Evolutionary conservation across 2,329 filamentous ascomycete species (phyloP), one percentile per base, ranked within the genome.

Genomic region (Fonsecaea pedrosoi): DNA sequence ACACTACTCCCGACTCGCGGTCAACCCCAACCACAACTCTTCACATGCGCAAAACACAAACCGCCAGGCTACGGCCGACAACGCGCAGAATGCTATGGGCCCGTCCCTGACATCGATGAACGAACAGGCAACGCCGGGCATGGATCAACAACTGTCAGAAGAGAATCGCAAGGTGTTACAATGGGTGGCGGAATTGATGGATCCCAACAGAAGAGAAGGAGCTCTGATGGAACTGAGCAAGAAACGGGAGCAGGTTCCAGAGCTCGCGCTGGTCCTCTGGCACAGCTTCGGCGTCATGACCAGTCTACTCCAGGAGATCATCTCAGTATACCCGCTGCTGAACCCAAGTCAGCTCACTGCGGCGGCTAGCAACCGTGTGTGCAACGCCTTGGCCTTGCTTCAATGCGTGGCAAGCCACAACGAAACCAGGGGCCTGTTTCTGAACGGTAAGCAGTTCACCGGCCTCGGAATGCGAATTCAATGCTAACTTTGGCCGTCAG

Each of bases 211-310:
- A 34, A 87, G 95, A 70, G 95, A 98, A 82, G 90, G 92, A 4
- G 95, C 95, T 58, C 85, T 99, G 62, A 85, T 99, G 75, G 95
- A 99, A 80, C 85, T 99, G 60, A 98, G 94, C 82, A 99, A 99
- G 85, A 99, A 99, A 86, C 86, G 95, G 65, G 95, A 99, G 81
- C 95, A 98, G 80, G 95, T 99, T 15, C 94, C 95, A 0, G 95
- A 99, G 82, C 84, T 99, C 67, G 95, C 95, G 55, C 83, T 99
- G 74, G 97, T 99, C 69, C 84, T 99, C 69, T 99, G 95, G 95
- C 95, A 99, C 80, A 98, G 94, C 3, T 98, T 97, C 76, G 95
- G 94, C 96, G 95, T 99, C 76, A 99, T 99, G 95, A 97, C 95
- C 54, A 96, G 93, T 62, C 85, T 99, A 30, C 86, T 98, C 38